phyloP scores from a whole-genome alignment of 805 yeast species.

The Saccharomycopsis lassenensis region DNA sequence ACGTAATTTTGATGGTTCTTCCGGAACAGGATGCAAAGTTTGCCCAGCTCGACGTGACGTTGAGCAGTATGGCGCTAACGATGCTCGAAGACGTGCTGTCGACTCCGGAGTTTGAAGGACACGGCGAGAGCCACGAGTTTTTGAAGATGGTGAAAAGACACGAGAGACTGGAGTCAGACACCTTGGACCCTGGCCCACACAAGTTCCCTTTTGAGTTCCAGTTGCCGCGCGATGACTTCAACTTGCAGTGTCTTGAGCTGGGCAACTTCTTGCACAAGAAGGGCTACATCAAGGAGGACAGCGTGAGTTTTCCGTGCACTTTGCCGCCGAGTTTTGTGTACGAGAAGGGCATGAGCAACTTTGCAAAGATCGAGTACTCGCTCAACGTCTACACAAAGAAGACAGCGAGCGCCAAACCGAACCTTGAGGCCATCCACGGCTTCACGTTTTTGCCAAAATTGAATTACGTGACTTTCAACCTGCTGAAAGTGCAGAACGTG shows the following conservation, averaged over 20 bases:
- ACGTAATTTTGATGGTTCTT: conserved; percentile 7
- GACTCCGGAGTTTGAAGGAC: conserved; percentile 11
- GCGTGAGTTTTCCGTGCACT: conserved; percentile 9
- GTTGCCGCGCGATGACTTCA: conserved; percentile 13
- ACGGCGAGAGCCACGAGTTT: conserved; percentile 16
- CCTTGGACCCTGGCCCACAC: conserved; percentile 9
- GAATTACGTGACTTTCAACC: conserved; percentile 12
- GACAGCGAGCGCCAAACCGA: conserved; percentile 9
- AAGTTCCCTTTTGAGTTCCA: conserved; percentile 12
- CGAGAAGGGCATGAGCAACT: conserved; percentile 9
- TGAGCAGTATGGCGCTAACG: conserved; percentile 7
- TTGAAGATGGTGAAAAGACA: background rate
- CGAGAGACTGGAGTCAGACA: conserved; percentile 3
- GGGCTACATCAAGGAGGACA: conserved; percentile 16
- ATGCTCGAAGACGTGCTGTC: conserved; percentile 13
- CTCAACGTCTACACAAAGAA: conserved; percentile 12
- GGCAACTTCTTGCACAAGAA: conserved; percentile 14
- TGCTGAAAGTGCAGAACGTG: conserved; percentile 2
- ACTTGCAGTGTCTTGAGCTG: conserved; percentile 9
- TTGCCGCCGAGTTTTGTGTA: conserved; percentile 15
- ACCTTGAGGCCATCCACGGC: conserved; percentile 2
- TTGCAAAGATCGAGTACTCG: conserved; percentile 10
- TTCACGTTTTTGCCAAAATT: conserved; percentile 15
- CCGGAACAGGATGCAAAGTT: conserved; percentile 1
- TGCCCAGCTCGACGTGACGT: background rate